phyloP scores from a whole-genome alignment of 2,329 filamentous ascomycete genomes.

The Fusarium sp. region DNA sequence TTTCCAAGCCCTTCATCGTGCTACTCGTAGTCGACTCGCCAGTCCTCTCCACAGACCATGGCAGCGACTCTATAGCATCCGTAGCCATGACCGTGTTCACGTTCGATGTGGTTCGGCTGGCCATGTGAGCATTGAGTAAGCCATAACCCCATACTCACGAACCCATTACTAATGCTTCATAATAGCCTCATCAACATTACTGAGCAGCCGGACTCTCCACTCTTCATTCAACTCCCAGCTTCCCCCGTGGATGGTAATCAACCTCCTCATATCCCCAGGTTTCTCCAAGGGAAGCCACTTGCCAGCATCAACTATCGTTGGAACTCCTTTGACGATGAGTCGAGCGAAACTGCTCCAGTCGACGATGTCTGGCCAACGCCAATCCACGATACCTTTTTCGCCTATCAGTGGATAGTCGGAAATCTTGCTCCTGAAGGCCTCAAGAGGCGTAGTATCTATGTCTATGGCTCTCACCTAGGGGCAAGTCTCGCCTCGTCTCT shows the following conservation, averaged over 20 bases:
- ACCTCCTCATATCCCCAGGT: slow-evolving; percentile 48
- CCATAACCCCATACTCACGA: background rate
- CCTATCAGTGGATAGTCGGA: slow-evolving; percentile 60
- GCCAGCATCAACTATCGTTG: slow-evolving; percentile 69
- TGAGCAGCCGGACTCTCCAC: slow-evolving; percentile 49
- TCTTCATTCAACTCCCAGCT: slow-evolving; percentile 65
- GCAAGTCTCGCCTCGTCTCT: slow-evolving; percentile 65
- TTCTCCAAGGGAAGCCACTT: slow-evolving; percentile 54
- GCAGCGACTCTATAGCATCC: slow-evolving; percentile 33
- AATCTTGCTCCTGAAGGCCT: slow-evolving; percentile 51
- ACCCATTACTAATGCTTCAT: slow-evolving; percentile 22
- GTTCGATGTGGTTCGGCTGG: slow-evolving; percentile 60
- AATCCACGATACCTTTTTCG: slow-evolving; percentile 63
- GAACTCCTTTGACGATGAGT: slow-evolving; percentile 43
- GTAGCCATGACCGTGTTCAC: slow-evolving; percentile 51
- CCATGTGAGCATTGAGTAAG: slow-evolving; percentile 60
- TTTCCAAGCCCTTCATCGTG: slow-evolving; percentile 15
- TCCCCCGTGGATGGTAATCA: slow-evolving; percentile 46
- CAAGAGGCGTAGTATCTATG: slow-evolving; percentile 49
- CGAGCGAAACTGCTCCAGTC: slow-evolving; percentile 37
- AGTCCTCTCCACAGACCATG: background rate
- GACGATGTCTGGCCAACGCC: slow-evolving; percentile 60
- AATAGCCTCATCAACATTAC: slow-evolving; percentile 59
- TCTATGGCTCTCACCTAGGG: slow-evolving; percentile 67
- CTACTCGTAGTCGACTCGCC: slow-evolving; percentile 10